These are phyloP conservation scores for Encephalitozoon intestinalis DNA, from an alignment of 371 early-diverging fungal species.

Conservation along the genomic window DNA sequence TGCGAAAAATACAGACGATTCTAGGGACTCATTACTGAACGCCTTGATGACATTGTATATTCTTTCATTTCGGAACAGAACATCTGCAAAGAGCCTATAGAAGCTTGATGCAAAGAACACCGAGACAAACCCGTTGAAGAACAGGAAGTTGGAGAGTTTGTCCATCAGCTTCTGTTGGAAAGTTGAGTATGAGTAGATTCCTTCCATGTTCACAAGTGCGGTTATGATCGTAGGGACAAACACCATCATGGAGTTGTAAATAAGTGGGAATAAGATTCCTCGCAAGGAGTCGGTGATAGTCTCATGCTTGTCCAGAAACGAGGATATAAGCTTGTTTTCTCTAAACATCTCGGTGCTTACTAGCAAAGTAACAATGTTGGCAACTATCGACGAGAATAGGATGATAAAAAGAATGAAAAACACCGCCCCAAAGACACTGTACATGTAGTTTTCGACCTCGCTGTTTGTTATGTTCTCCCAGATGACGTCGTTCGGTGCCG, in stretches of 20 bases:
- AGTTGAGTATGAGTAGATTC: conserved; percentile 46
- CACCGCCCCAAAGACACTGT: conserved; percentile 34
- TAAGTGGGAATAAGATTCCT: conserved; percentile 57
- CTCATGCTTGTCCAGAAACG: conserved; percentile 25
- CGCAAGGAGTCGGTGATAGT: conserved; percentile 35
- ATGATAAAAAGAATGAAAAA: conserved; percentile 52
- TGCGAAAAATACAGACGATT: conserved; percentile 57
- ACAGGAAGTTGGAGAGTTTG: conserved; percentile 56
- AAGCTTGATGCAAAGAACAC: conserved; percentile 54
- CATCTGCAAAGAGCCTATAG: conserved; percentile 19
- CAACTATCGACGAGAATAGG: conserved; percentile 53
- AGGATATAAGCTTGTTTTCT: conserved; percentile 16
- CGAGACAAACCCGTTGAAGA: conserved; percentile 61
- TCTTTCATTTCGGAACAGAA: conserved; percentile 14
- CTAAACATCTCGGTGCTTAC: not conserved
- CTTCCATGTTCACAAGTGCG: conserved; percentile 50
- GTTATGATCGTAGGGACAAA: conserved; percentile 53
- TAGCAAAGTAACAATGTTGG: conserved; percentile 9
- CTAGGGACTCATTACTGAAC: conserved; percentile 35
- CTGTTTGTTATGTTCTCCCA: conserved; percentile 54
- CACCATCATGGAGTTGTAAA: conserved; percentile 52
- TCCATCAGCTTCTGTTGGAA: conserved; percentile 55
- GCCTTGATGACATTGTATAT: conserved; percentile 11
- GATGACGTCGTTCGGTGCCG: conserved; percentile 60
- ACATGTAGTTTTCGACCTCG: conserved; percentile 33